phyloP scores from a whole-genome alignment of 139 green algal species.

The Closterium sp. region DNA sequence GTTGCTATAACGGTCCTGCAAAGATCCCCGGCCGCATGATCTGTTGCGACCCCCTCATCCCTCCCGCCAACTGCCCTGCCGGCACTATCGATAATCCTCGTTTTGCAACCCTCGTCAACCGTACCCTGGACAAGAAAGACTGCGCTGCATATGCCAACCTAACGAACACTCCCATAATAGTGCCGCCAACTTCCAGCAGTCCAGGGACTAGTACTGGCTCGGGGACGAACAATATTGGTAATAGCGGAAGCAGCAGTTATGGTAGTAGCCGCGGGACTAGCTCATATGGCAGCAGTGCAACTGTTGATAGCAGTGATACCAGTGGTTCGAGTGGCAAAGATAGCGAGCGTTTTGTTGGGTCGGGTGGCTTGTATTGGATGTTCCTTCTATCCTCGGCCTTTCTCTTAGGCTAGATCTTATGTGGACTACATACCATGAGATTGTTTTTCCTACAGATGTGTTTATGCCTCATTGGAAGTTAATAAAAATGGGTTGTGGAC shows the following conservation, averaged over 20 bases:
- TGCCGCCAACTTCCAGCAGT: neutral
- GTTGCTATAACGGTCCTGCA: neutral
- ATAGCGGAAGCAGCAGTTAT: too few relatives aligned
- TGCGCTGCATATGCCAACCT: neutral
- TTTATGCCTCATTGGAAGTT: too few relatives aligned
- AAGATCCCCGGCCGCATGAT: neutral
- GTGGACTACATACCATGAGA: too few relatives aligned
- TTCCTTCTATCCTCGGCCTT: neutral
- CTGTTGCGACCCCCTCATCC: neutral
- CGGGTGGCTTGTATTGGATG: neutral
- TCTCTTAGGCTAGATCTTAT: neutral
- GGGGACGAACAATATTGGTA: neutral
- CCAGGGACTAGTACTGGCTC: neutral
- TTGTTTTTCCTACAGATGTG: too few relatives aligned
- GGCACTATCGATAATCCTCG: neutral
- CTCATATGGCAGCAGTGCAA: too few relatives aligned
- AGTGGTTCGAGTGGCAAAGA: neutral
- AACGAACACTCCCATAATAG: neutral
- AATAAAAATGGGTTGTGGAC: too few relatives aligned
- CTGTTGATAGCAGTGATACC: neutral
- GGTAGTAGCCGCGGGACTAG: too few relatives aligned
- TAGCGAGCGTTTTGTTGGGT: neutral
- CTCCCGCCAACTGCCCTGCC: neutral
- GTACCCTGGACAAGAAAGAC: neutral
- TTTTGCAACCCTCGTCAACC: neutral